A percentile compares a stretch with the other conserved stretches of the same genome.
These are phyloP conservation scores for Naganishia sp. DNA, from an alignment of 1,284 basidiomycete genomes.

Conservation along the genomic window DNA sequence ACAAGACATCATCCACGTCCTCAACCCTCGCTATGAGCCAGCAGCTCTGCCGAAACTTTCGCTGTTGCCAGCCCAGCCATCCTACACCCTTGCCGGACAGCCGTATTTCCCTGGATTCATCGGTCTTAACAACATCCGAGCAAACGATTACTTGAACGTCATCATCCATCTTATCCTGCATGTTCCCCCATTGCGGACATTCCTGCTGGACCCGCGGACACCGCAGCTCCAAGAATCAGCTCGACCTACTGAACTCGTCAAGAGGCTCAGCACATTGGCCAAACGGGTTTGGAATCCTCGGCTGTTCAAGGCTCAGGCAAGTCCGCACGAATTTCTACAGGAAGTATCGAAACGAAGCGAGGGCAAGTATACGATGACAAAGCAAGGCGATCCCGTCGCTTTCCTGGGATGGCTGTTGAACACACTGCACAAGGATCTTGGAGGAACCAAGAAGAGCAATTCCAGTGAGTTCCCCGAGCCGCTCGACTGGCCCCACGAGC, in stretches of 20 bases:
- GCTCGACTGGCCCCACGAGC: neutral
- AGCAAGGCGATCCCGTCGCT: slow-evolving; percentile 94
- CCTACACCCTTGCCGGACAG: slow-evolving; percentile 78
- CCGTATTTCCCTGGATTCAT: slow-evolving; percentile 91
- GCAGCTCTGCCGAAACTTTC: slow-evolving; percentile 58
- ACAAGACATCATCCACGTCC: slow-evolving; percentile 88
- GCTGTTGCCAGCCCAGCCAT: slow-evolving; percentile 60
- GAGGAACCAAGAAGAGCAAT: slow-evolving; percentile 79
- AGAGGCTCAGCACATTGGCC: slow-evolving; percentile 78
- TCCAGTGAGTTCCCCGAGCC: slow-evolving; percentile 65
- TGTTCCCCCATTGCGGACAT: slow-evolving; percentile 83
- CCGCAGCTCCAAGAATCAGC: slow-evolving; percentile 46
- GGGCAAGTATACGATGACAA: slow-evolving; percentile 86
- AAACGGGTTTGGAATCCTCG: slow-evolving; percentile 95
- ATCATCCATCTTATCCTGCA: slow-evolving; percentile 92
- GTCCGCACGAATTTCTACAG: slow-evolving; percentile 96
- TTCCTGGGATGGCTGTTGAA: slow-evolving; percentile 97
- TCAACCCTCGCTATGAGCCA: slow-evolving; percentile 73
- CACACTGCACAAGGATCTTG: slow-evolving; percentile 85
- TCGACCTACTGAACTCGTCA: slow-evolving; percentile 69
- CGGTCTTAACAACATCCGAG: slow-evolving; percentile 95
- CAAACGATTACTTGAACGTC: slow-evolving; percentile 97
- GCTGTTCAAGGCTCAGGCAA: slow-evolving; percentile 96
- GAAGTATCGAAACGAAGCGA: slow-evolving; percentile 85
- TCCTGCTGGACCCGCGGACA: slow-evolving; percentile 72